Base-by-base conservation (phyloP, 495 filamentous ascomycete species). In the Clavariopsis aquatica region DNA sequence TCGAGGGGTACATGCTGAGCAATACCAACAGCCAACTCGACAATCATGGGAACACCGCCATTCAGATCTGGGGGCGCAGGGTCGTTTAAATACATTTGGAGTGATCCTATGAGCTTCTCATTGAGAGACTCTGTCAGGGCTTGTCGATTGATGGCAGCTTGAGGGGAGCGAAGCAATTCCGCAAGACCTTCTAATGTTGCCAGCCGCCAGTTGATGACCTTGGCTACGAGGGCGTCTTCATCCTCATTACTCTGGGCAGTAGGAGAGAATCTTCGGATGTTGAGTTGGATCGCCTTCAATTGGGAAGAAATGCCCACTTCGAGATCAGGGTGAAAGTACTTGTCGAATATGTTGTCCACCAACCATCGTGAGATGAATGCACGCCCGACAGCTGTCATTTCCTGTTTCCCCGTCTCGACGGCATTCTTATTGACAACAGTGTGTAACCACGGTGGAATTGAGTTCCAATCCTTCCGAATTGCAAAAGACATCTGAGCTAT, bases 381-480 rank as follows among this genome's bases (percentile, higher is more conserved):
- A 27, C 93, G 85, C n/a, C 94, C 94, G 23, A 96, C 87, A 5
- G 90, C 91, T 6, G 91, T 97, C 94, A 98, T 98, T 72, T 98
- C 94, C 73, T 96, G 91, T 59, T 89, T 94, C 56, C 92, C 93
- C 15, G 84, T 87, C 51, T 82, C 78, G 26, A 90, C 80, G 1
- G 93, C 93, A 63, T 96, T 93, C 52, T 87, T 80, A 72, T 93
- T 97, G 67, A 96, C 90, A 54, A 83, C 87, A 7, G 80, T 80
- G 22, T 82, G 79, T 22, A 98, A 80, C 93, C 92, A 98, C 1
- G 77, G 55, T 1, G 94, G 94, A 29, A 98, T 77, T 22, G 79
- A 77, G 64, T 84, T 84, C 94, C 94, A 98, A 69, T 93, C 87
- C 73, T 97, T 96, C 34, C 95, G 88, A 69, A 97, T 92, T 53